These are phyloP conservation scores for Entomortierella chlamydospora DNA, from an alignment of 192 early-diverging fungal genomes.

Conservation along the genomic window DNA sequence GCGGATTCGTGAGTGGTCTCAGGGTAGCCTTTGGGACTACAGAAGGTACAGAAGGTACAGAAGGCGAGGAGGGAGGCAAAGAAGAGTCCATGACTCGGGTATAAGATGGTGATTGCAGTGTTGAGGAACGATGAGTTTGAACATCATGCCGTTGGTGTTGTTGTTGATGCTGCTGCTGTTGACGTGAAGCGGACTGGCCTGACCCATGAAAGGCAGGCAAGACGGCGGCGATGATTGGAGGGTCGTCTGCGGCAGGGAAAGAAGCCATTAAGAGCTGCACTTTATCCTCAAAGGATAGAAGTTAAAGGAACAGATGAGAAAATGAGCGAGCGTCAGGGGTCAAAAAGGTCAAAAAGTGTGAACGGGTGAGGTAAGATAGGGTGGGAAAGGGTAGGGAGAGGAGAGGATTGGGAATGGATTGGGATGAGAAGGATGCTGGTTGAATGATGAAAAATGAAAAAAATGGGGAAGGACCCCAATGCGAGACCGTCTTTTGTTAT, in stretches of 20 bases:
- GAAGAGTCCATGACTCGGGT: conserved; percentile 26
- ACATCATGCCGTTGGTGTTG: conserved; percentile 6
- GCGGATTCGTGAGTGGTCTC: not conserved
- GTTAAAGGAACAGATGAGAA: not conserved
- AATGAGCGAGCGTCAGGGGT: no score
- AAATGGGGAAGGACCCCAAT: not conserved
- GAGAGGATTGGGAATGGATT: not conserved
- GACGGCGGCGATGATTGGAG: conserved; percentile 16
- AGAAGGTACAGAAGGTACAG: no score
- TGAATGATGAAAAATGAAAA: not conserved
- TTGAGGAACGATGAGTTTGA: not conserved
- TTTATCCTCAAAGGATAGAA: not conserved
- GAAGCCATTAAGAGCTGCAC: not conserved
- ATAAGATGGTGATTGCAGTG: conserved; percentile 12
- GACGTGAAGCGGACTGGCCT: conserved; percentile 4
- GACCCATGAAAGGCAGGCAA: conserved; percentile 16
- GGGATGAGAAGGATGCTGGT: not conserved
- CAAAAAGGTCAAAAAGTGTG: no score
- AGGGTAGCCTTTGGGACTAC: not conserved
- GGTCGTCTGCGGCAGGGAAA: not conserved
- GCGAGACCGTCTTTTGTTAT: not conserved
- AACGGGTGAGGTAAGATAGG: no score
- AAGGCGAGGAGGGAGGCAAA: not conserved
- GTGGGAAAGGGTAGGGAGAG: not conserved
- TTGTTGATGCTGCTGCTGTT: conserved; percentile 7